phyloP scores from a whole-genome alignment of 441 rosid genomes.

The Pelargonium citronellum region DNA sequence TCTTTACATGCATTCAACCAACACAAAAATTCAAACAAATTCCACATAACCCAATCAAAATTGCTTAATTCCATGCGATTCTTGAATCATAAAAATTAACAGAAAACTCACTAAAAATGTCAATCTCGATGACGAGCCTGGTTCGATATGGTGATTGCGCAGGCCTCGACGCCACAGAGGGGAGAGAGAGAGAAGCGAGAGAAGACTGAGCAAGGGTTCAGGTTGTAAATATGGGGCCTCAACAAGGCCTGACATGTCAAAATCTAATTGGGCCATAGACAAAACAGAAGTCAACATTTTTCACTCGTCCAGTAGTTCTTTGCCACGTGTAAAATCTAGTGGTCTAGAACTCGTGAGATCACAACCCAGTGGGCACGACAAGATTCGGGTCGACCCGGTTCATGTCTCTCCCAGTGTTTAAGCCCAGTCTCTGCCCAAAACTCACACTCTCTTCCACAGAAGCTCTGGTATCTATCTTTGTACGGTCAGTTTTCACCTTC shows the following conservation, averaged over 20 bases:
- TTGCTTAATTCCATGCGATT: not conserved
- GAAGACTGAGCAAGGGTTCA: conserved; percentile 39
- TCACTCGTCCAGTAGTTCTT: not conserved
- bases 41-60: not conserved
- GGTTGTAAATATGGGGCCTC: conserved; percentile 50
- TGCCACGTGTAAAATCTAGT: conserved; percentile 28
- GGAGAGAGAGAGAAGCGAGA: conserved; percentile 12
- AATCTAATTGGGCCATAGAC: conserved; percentile 21
- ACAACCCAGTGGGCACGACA: conserved; percentile 7
- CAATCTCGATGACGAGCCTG: conserved; percentile 17
- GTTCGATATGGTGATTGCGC: conserved; percentile 29
- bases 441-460: not conserved
- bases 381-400: conserved; percentile 15
- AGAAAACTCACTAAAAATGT: conserved; percentile 40
- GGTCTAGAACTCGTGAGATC: conserved; percentile 33
- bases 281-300: conserved; percentile 31
- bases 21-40: not conserved
- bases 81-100: not conserved
- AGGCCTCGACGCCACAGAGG: conserved; percentile 21
- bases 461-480: not conserved
- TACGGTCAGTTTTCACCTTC: not conserved
- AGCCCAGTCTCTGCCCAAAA: conserved; percentile 3
- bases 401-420: not conserved
- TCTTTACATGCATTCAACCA: not conserved
- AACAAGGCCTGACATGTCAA: conserved; percentile 37